Base-by-base conservation (phyloP, 306 rosid genomes). In the Vicia faba region DNA sequence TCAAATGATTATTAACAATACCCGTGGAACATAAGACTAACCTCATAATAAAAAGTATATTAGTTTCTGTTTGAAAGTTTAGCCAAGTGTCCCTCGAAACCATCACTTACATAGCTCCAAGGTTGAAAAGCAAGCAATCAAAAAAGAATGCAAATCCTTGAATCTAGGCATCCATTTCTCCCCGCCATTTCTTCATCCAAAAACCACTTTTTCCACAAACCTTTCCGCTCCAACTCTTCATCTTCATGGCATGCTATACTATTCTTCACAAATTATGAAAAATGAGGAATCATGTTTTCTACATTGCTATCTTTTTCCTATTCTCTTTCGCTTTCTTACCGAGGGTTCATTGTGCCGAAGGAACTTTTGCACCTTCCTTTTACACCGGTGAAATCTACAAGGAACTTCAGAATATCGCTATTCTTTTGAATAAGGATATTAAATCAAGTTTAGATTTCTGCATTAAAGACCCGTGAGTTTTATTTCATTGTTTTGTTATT, bases 381-480 rank as follows among this genome's bases (percentile, higher is more conserved):
- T 77, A 71, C 57, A 14, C 81, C 3, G 74, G 80, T 45, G 70
- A 70, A 60, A 72, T 88, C 54, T 80, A 82, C 3, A 62, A 70
- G 69, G 76, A 64, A 28, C 78, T 85, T 60, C 33, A 84, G 8
- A 81, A 75, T 78, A 79, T 89, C 60, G 82, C 88, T 4, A 28
- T 29, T 2, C 49, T 56, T 19, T 67, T 89, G 26, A 74, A 71
- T 69, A 59, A 23, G 25, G 91, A 87, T 70, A 80, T 90, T 46
- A 71, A 49, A 49, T 1, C 48, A 2, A 29, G 71, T 14, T 70
- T 88, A 75, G 73, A 71, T 16, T 87, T 84, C 83, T 90, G 96
- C 86, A 79, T 87, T 44, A 85, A 82, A 84, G 76, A 87, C 75
- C 78, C 67, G 96, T 89, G 74, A 70, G 95, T 84, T 53, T 20